A percentile compares a stretch with the other conserved stretches of the same genome.
Evolutionary conservation across 2,329 filamentous ascomycete species (phyloP).

Genomic region (Trichophyton rubrum): DNA sequence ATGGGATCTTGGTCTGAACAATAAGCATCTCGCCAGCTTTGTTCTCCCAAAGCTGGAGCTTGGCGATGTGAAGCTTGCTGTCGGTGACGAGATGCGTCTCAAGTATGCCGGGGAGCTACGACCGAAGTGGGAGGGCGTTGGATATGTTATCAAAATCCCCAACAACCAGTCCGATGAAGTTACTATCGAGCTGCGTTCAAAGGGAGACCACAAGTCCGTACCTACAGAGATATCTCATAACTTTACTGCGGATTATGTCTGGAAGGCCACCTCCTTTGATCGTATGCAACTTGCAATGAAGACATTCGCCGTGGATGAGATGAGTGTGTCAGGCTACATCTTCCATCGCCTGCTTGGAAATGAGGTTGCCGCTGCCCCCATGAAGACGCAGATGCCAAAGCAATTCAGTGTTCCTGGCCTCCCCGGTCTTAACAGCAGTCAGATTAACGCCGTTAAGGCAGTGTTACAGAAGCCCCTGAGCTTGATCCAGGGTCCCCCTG

Average conservation of each 20-base stretch:
- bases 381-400: conserved; percentile 91
- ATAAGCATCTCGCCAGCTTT: conserved; percentile 93
- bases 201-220: conserved; percentile 89
- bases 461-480: conserved; percentile 88
- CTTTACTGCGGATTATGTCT: conserved; percentile 97
- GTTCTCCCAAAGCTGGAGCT: conserved; percentile 93
- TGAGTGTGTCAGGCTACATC: conserved; percentile 97
- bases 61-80: conserved; percentile 92
- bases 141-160: conserved; percentile 97
- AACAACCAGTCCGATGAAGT: conserved; percentile 99
- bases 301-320: conserved; percentile 93
- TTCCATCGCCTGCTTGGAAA: conserved; percentile 94
- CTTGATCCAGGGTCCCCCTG: conserved; percentile 90
- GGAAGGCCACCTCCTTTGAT: conserved; percentile 98
- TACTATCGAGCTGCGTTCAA: conserved; percentile 83
- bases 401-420: conserved; percentile 93
- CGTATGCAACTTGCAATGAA: conserved; percentile 99
- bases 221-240: conserved; percentile 95
- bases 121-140: conserved; percentile 88
- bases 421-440: conserved; percentile 87
- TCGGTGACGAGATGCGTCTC: conserved; percentile 95
- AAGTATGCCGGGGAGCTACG: conserved; percentile 92
- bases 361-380: conserved; percentile 83
- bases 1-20: conserved; percentile 92
- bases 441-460: conserved; percentile 91